Base-by-base conservation (phyloP, 1,139 yeast genomes). In the Saccharomycopsis crataegensis region DNA sequence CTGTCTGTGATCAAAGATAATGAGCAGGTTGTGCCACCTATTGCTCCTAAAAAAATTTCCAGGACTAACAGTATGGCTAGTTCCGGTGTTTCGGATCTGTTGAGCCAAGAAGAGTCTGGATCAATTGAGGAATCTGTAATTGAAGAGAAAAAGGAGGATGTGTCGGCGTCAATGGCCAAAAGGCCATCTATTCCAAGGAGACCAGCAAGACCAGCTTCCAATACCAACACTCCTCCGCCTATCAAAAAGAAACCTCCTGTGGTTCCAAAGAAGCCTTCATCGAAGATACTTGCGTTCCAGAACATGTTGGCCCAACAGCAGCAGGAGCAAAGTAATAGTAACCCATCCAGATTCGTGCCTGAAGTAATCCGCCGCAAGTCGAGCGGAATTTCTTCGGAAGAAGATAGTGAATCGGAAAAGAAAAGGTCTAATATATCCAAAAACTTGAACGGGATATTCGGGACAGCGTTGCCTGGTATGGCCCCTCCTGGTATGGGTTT, bases 231-330 rank as follows among this genome's bases (percentile, higher is more conserved):
- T 33, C 31, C 14, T 33, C 7, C 42, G 31, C 28, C 54, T 38
- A 8, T 33, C 28, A 61, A 63, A 59, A 73, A 67, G 60, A 73
- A 72, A 0, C 85, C 86, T 11, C 90, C 90, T 3, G 83, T 82
- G 36, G 82, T 80, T 41, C 91, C 91, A 1, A 84, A 84, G 63
- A 85, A 85, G 60, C 80, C 87, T 28, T 83, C 91, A 0, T 82
- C 89, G 0, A 83, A 77, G 59, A 86, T 86, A 58, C 90, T 91
- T 1, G 90, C 90, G 0, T 85, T 86, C 64, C 94, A 85, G 63
- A 85, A 83, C 62, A 77, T 82, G 83, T 70, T 84, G 55, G 77
- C 76, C 48, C 70, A 70, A 58, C 74, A 73, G 57, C 80, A 76
- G 61, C 67, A 68, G 54, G 61, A 63, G 48, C 65, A 34, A 22